A percentile compares a stretch with the other conserved stretches of the same genome.
These are phyloP conservation scores for Chenopodium album DNA, from an alignment of 148 eudicot species.

Conservation along the genomic window DNA sequence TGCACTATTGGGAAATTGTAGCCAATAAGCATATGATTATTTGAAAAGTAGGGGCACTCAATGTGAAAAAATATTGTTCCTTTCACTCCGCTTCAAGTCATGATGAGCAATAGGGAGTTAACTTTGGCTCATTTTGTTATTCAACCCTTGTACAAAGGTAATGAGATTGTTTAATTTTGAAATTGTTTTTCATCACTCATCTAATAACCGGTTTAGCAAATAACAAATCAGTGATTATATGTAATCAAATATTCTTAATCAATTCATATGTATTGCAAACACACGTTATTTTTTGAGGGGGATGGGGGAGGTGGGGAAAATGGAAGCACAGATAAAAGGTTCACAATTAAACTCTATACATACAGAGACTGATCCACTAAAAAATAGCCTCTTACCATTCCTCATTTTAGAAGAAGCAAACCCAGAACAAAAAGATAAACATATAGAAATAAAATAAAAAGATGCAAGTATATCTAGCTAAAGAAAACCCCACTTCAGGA, in stretches of 20 bases:
- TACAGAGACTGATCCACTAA: background rate
- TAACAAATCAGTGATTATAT: background rate
- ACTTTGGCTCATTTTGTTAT: background rate
- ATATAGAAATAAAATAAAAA: too few species aligned
- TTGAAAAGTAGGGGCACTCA: background rate
- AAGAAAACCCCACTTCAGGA: background rate
- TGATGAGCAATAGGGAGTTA: background rate
- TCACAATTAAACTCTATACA: background rate
- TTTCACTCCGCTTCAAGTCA: background rate
- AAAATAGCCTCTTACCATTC: background rate
- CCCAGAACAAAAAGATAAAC: background rate
- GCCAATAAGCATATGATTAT: background rate
- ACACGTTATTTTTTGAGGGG: too few species aligned
- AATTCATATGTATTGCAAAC: too few species aligned
- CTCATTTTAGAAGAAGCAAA: background rate
- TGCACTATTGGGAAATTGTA: background rate
- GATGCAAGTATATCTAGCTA: background rate
- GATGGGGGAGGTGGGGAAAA: background rate
- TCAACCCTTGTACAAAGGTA: background rate
- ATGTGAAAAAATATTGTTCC: background rate
- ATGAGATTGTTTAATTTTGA: background rate
- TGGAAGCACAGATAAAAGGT: too few species aligned
- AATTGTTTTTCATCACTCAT: background rate
- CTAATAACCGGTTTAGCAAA: background rate
- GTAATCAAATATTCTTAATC: too few species aligned